Evolutionary conservation across 1,284 basidiomycete species (phyloP), one percentile per base, ranked within the genome.

Genomic region (Peniophora sp.): DNA sequence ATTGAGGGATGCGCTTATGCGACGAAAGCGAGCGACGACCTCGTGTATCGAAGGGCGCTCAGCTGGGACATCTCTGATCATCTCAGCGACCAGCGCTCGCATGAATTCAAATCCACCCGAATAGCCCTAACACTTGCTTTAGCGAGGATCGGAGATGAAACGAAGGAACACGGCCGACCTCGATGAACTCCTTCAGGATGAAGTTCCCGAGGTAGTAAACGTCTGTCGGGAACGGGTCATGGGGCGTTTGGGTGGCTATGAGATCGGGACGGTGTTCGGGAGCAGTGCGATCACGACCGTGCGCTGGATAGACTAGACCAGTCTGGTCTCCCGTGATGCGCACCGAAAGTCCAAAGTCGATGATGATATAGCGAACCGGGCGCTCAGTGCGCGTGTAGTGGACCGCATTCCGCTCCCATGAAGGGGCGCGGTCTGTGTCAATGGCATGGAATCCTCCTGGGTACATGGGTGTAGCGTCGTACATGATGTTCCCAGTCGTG

Each of bases 291-390:
- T 22, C 15, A 8, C 39, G 6, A 8, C 15, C 20, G 8, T 5
- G 8, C 5, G 54, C 51, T 3, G 18, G 1, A 14, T 52, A 32
- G 51, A 9, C 52, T 44, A 18, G 47, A 47, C 2, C 45, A 54
- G 0, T 42, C 49, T 23, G 47, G 24, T 3, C 20, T 44, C 10
- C 49, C 49, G 17, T 50, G 18, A 18, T 51, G 52, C 12, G 17
- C 3, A 3, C 62, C 58, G 70, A 69, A n/a, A 64, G 48, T 0
- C 69, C 68, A 15, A 69, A 72, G 47, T 72, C 62, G 9, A 58
- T 57, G 39, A 60, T 56, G 39, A 62, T 62, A 51, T 70, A 70
- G 34, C 54, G 58, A 3, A 61, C 54, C 1, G 61, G 60, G 10
- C 52, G 52, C 47, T 59, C 52, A 0, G 61, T 65, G 0, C 65